phyloP scores from a whole-genome alignment of 1,284 basidiomycete genomes.

The Fomitopsis pinicola region DNA sequence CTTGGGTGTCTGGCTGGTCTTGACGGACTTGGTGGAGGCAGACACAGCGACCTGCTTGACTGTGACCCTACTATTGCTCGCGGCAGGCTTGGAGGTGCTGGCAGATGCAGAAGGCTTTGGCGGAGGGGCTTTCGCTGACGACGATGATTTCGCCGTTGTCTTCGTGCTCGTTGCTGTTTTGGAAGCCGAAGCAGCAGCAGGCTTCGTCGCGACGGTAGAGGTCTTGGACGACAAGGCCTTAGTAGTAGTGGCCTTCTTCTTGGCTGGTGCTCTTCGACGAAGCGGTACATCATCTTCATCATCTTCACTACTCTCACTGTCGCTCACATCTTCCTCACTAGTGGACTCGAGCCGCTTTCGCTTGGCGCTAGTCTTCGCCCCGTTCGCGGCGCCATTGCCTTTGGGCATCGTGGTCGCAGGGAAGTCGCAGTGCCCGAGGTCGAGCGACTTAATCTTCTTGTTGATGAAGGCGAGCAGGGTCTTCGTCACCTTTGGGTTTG shows the following conservation, averaged over 20 bases:
- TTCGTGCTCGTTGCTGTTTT: neutral
- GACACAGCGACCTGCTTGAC: neutral
- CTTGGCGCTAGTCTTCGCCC: neutral
- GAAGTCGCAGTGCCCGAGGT: slow-evolving; percentile 20
- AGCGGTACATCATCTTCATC: slow-evolving; percentile 6
- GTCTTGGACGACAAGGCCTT: neutral
- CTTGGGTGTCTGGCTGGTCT: neutral
- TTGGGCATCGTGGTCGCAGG: slow-evolving; percentile 14
- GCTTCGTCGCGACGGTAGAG: neutral
- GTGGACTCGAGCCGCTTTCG: neutral
- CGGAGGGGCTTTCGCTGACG: neutral
- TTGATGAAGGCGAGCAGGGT: slow-evolving; percentile 36
- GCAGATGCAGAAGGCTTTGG: neutral
- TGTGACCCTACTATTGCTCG: neutral
- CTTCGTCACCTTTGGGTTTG: slow-evolving; percentile 37
- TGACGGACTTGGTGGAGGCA: neutral
- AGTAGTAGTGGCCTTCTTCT: neutral
- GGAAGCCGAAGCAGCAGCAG: neutral
- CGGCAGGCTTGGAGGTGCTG: neutral
- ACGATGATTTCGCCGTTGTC: neutral
- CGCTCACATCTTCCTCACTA: slow-evolving; percentile 9
- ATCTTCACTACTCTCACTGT: neutral
- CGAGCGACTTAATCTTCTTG: slow-evolving; percentile 19
- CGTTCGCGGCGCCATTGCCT: neutral
- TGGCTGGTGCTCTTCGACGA: neutral